These are phyloP conservation scores for Termitomyces sp. DNA, from an alignment of 768 basidiomycete genomes.

Conservation along the genomic window DNA sequence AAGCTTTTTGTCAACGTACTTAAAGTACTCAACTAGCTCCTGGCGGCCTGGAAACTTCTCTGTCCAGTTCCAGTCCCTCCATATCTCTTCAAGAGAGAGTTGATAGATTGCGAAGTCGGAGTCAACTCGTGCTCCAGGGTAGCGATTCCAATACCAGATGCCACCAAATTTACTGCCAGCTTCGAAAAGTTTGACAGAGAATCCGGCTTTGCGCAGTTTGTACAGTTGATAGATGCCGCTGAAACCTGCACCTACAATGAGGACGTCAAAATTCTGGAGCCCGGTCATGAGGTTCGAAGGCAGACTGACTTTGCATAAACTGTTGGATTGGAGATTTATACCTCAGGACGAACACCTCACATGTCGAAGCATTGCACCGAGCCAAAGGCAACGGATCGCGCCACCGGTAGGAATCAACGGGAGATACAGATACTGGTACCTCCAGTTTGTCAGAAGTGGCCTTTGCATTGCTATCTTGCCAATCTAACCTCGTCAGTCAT, in stretches of 20 bases:
- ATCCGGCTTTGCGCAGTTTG: constrained; percentile 13
- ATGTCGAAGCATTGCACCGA: too few relatives aligned
- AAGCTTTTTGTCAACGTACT: constrained; percentile 18
- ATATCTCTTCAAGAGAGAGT: constrained; percentile 18
- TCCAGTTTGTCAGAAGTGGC: too few relatives aligned
- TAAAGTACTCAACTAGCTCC: too few relatives aligned
- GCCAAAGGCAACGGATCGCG: too few relatives aligned
- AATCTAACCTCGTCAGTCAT: too few relatives aligned
- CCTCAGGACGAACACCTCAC: too few relatives aligned
- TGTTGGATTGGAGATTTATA: background rate
- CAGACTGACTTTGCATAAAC: too few relatives aligned
- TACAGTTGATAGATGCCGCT: constrained; percentile 15
- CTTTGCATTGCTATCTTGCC: too few relatives aligned
- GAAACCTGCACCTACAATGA: constrained; percentile 22
- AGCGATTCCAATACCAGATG: constrained; percentile 22
- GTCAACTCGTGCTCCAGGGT: constrained; percentile 23
- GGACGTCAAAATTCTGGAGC: constrained; percentile 11
- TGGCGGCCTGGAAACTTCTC: constrained; percentile 13
- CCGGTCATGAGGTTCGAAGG: background rate
- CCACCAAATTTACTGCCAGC: constrained; percentile 18
- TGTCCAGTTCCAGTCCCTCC: constrained; percentile 20
- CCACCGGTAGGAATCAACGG: too few relatives aligned
- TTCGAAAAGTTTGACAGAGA: constrained; percentile 16
- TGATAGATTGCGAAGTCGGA: constrained; percentile 19
- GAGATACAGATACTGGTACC: too few relatives aligned